Percentiles rank a stretch among this genome's conserved stretches.
Evolutionary conservation across 305 asterid genomes (phyloP).

Genomic region (Fraxinus nigra): DNA sequence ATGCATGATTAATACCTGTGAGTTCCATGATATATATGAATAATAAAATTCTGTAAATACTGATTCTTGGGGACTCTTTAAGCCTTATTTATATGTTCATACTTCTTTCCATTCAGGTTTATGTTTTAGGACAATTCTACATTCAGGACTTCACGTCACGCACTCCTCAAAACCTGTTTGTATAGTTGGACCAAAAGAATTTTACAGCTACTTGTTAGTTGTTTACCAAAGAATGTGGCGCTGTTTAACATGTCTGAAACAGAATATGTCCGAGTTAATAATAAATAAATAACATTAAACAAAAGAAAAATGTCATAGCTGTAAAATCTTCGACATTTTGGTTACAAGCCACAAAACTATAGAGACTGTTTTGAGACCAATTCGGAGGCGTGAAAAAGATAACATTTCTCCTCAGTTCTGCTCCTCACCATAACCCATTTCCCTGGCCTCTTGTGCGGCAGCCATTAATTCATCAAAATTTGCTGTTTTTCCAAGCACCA

Average conservation of each 20-base stretch:
- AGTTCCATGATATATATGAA: not conserved
- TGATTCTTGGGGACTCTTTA: not conserved
- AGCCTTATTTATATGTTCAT: not conserved
- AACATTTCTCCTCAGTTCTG: slow-evolving; percentile 21
- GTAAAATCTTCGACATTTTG: slow-evolving; percentile 14
- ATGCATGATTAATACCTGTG: not conserved
- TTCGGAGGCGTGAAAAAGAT: not conserved
- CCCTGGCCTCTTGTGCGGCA: slow-evolving; percentile 43
- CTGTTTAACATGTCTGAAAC: not conserved
- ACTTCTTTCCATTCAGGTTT: not conserved
- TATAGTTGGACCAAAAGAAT: not conserved
- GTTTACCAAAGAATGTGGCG: not conserved
- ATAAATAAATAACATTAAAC: not conserved
- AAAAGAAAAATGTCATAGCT: not conserved
- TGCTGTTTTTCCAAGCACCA: slow-evolving; percentile 55
- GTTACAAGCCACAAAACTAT: slow-evolving; percentile 14
- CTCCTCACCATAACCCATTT: slow-evolving; percentile 40
- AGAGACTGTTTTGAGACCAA: not conserved
- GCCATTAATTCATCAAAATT: slow-evolving; percentile 70
- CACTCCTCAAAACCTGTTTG: not conserved
- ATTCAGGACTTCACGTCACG: not conserved
- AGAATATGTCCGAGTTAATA: not conserved
- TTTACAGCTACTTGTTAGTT: not conserved
- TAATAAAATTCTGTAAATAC: not conserved
- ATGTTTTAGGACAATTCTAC: not conserved